phyloP scores from a whole-genome alignment of 306 rosid genomes.

The Dryas octopetala region DNA sequence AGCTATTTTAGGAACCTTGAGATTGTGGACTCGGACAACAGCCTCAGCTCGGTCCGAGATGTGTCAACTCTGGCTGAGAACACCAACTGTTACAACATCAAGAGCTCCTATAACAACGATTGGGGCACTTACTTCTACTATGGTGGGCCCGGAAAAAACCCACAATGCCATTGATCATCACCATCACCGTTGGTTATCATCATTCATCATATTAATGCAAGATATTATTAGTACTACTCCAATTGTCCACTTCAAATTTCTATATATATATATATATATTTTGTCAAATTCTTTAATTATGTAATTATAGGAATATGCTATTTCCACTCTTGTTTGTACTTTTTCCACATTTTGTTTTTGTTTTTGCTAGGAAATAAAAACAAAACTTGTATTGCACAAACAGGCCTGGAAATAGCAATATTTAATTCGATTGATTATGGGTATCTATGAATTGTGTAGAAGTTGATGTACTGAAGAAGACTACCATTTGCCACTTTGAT shows the following conservation, averaged over 20 bases:
- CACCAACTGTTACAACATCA: conserved; percentile 71
- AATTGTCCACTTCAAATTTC: neutral
- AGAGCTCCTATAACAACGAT: conserved; percentile 55
- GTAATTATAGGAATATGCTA: conserved; percentile 15
- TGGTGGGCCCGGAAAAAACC: conserved; percentile 82
- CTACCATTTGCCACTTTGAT: too few relatives aligned
- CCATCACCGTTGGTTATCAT: neutral
- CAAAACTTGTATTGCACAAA: neutral
- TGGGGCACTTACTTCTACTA: conserved; percentile 95
- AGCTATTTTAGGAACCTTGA: conserved; percentile 89
- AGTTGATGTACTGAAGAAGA: too few relatives aligned
- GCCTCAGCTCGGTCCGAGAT: conserved; percentile 52
- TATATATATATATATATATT: neutral
- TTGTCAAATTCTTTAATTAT: neutral
- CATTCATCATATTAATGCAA: too few relatives aligned
- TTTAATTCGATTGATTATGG: too few relatives aligned
- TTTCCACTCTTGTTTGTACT: conserved; percentile 15
- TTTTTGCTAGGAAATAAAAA: neutral
- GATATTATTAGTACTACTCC: neutral
- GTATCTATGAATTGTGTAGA: too few relatives aligned
- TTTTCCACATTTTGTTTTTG: conserved; percentile 2
- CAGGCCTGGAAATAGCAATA: conserved; percentile 9
- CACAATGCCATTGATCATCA: conserved; percentile 50
- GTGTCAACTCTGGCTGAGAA: conserved; percentile 74
- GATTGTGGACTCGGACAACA: conserved; percentile 83